Base-by-base conservation (phyloP, 1,284 basidiomycete species). In the Laetiporus sulphureus region DNA sequence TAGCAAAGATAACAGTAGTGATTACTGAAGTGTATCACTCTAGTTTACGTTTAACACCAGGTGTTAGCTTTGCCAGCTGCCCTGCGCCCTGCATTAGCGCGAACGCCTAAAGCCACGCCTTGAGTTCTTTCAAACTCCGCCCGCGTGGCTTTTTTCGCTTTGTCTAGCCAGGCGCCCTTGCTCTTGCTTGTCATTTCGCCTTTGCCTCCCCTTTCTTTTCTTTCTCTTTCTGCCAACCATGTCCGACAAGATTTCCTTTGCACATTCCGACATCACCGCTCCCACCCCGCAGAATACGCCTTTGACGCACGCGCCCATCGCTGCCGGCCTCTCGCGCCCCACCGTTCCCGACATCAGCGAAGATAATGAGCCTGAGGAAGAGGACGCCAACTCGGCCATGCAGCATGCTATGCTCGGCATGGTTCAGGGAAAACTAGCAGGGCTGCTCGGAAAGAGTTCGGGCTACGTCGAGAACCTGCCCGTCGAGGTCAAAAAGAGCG, bases 391-490 rank as follows among this genome's bases (percentile, higher is more conserved):
- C 5, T 46, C 49, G 15, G 39, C 39, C 31, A 58, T 66, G 19
- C 67, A 68, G 47, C 67, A 70, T 56, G 77, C 76, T 46, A 77
- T 71, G 71, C 67, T 68, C 45, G 77, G 66, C 46, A 64, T 86
- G 42, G 80, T 83, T 15, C 79, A 83, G 52, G 71, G 71, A 51
- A 75, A 73, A 58, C 77, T 92, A 41, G 72, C 72, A 35, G 68
- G 67, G 52, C 74, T 92, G 33, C 69, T 91, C 51, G 89, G 89
- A 47, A 77, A 79, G 57, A 86, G 84, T 52, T 90, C 86, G 8
- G 90, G 89, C 29, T 91, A 91, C 66, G 73, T 92, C 64, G 91
- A 97, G 72, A 77, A 73, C 56, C 78, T 98, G 35, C 90, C 94
- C 11, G 66, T 73, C 36, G 79, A 85, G 43, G 80, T 95, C 55